phyloP scores from a whole-genome alignment of 306 rosid genomes.

The Biancaea sappan region DNA sequence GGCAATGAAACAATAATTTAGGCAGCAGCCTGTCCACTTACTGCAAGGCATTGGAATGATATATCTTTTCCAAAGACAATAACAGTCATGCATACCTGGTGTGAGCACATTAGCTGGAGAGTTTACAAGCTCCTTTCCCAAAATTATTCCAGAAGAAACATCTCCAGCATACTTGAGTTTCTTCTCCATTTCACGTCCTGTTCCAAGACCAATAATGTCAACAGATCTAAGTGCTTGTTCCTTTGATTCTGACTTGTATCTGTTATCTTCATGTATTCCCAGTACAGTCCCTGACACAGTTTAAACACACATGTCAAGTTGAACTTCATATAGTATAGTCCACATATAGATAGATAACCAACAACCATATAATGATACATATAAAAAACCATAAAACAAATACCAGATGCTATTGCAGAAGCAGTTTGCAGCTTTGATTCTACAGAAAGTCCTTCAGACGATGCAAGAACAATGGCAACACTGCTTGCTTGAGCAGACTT shows the following conservation, averaged over 20 bases:
- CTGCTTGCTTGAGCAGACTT: constrained; percentile 71
- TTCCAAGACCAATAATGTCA: constrained; percentile 79
- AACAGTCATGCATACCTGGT: constrained; percentile 61
- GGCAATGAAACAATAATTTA: constrained; percentile 18
- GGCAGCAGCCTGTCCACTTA: neutral
- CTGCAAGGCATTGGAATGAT: neutral
- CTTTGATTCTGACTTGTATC: constrained; percentile 74
- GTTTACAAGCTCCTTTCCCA: constrained; percentile 77
- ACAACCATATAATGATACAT: neutral
- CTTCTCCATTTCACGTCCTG: constrained; percentile 72
- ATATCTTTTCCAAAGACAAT: neutral
- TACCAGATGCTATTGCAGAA: constrained; percentile 80
- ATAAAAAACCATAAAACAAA: neutral
- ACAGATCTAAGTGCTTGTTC: constrained; percentile 63
- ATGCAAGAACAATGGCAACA: constrained; percentile 72
- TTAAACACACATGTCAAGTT: constrained; percentile 26
- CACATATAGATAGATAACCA: neutral
- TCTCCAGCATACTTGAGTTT: constrained; percentile 73
- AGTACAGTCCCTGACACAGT: constrained; percentile 62
- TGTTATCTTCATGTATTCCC: constrained; percentile 74
- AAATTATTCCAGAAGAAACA: constrained; percentile 66
- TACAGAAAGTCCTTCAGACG: constrained; percentile 50
- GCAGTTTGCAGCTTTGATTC: constrained; percentile 61
- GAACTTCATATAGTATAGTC: constrained; percentile 10
- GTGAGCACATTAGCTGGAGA: constrained; percentile 94